Percentiles rank a stretch among this genome's conserved stretches.
Evolutionary conservation across 768 basidiomycete species (phyloP).

Genomic region (Boletus rubroflammeus): DNA sequence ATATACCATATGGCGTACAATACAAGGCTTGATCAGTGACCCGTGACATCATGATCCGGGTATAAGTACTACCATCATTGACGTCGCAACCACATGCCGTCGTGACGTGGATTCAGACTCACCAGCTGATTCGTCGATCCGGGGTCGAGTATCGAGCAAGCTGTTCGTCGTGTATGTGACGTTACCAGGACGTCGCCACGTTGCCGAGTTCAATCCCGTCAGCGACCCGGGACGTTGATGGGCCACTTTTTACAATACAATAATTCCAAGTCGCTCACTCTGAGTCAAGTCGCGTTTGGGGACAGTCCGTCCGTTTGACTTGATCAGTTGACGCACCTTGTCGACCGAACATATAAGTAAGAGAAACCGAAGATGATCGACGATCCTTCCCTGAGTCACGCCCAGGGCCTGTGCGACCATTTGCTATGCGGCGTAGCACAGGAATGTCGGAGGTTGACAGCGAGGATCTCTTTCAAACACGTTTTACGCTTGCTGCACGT

Average conservation of each 20-base stretch:
- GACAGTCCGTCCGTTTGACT: background rate
- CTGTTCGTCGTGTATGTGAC: background rate
- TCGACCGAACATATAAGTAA: background rate
- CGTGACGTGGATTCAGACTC: too few species aligned
- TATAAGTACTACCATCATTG: background rate
- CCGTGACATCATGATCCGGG: background rate
- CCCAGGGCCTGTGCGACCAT: background rate
- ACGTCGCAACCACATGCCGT: background rate
- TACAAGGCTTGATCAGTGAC: background rate
- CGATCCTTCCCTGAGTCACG: background rate
- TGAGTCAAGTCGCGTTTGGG: background rate
- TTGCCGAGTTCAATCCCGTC: background rate
- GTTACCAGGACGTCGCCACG: background rate
- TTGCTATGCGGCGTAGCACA: too few species aligned
- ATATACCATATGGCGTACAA: too few species aligned
- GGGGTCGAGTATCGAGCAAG: too few species aligned
- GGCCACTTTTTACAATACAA: too few species aligned
- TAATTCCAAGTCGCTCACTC: background rate
- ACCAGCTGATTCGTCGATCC: too few species aligned
- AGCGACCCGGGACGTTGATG: background rate
- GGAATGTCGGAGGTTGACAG: slow-evolving; percentile 13
- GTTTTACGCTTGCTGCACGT: background rate
- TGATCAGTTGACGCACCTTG: background rate
- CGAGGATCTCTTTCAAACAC: background rate
- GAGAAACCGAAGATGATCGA: background rate